Base-by-base conservation (phyloP, 139 green algal genomes). In the Mesotaenium endlicherianum region DNA sequence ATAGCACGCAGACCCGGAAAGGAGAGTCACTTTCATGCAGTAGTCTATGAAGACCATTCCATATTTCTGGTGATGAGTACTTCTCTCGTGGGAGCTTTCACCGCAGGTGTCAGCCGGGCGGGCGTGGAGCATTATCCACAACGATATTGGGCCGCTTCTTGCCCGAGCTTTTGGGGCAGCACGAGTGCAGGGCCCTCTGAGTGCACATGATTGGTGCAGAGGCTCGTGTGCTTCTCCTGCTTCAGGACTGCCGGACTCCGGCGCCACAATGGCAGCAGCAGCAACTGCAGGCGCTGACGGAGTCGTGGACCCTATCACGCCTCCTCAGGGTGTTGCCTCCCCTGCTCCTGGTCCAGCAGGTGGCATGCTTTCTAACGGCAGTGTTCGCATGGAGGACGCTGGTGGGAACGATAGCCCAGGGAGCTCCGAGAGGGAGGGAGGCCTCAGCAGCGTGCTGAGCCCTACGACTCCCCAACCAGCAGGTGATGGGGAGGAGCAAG, bases 181-280 rank as follows among this genome's bases (percentile, higher is more conserved):
- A 6, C 41, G 43, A 47, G 60, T 72, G 8, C 60, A 72, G 43
- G 60, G 60, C 6, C 60, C 60, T 72, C 60, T 72, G 41, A 72
- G 36, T 72, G 60, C 60, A 6, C 43, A 6, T 11, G 60, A 72
- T 8, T 72, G 60, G 60, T 72, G 60, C 11, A 36, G 43, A 47
- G 60, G 60, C 43, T 72, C n/a, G n/a, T n/a, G n/a, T n/a, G n/a
- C 60, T 40, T 36, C 60, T n/a, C 36, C 60, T 14, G 36, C 60
- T 11, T 72, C 60, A 36, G 41, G 5, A 8, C 8, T 11, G 60
- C 36, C 41, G 20, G 11, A n/a, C 20, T 40, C 8, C 43, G 41
- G 6, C 60, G 36, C 6, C 6, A 5, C 8, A 47, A 11, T 72
- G 11, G 60, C 20, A 6, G 8, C 41, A 5, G 5, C 8, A 6